A percentile compares a stretch with the other conserved stretches of the same genome.
Conservation (phyloP, 148 eudicot species). For the Arbutus unedo region DNA sequence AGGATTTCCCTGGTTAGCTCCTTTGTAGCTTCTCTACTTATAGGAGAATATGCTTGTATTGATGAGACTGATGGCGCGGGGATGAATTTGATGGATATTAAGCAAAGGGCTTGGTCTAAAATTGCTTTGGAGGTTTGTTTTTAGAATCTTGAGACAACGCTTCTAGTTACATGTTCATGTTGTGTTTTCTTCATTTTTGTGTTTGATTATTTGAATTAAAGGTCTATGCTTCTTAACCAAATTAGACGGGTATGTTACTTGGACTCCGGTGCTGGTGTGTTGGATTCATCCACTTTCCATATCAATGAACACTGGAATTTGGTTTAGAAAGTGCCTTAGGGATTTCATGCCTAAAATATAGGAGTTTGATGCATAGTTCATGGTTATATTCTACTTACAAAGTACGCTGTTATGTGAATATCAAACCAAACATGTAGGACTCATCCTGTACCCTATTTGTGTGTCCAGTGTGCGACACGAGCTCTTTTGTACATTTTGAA, state of each 20-base stretch:
- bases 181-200: not conserved
- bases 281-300: not conserved
- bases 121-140: constrained; percentile 61
- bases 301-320: not conserved
- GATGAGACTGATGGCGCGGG: constrained; percentile 98
- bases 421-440: not conserved
- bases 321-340: not conserved
- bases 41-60: constrained; percentile 73
- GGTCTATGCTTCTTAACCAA: not conserved
- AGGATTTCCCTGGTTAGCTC: constrained; percentile 94
- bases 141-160: not conserved
- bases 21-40: constrained; percentile 73
- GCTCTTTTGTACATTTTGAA: not conserved
- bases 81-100: constrained; percentile 91
- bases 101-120: constrained; percentile 69
- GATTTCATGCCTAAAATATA: not conserved
- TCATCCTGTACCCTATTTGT: not conserved
- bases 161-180: constrained; percentile 8
- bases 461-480: not conserved
- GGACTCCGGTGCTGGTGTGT: not conserved
- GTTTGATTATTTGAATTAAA: not conserved
- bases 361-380: not conserved
- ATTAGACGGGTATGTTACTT: not conserved
- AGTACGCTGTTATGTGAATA: not conserved
- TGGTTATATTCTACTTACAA: not conserved